Evolutionary conservation across 1,139 yeast species (phyloP).

Genomic region (Suhomyces choctaworum): DNA sequence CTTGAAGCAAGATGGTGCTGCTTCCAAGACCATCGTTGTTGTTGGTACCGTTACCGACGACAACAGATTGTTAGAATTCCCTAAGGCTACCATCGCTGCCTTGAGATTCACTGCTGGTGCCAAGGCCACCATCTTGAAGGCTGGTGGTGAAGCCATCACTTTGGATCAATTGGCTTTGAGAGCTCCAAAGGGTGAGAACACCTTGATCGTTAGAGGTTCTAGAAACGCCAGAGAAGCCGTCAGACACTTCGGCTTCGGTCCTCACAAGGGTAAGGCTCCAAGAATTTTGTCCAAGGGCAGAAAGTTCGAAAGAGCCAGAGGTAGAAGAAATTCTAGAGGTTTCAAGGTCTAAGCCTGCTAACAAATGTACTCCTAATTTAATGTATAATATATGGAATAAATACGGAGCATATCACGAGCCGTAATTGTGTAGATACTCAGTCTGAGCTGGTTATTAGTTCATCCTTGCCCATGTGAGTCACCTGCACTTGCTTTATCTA

Average conservation of each 20-base stretch:
- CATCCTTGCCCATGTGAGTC: too few species aligned
- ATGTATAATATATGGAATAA: slow-evolving; percentile 19
- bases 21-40: slow-evolving; percentile 92
- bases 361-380: slow-evolving; percentile 16
- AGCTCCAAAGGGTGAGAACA: slow-evolving; percentile 99
- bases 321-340: slow-evolving; percentile 99
- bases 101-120: slow-evolving; percentile 99
- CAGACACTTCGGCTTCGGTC: slow-evolving; percentile 99
- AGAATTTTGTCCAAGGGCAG: slow-evolving; percentile 96
- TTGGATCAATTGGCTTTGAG: slow-evolving; percentile 98
- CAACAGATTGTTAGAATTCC: slow-evolving; percentile 89
- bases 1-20: slow-evolving; percentile 79
- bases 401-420: slow-evolving; percentile 3
- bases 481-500: not conserved
- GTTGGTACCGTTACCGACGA: slow-evolving; percentile 99
- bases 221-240: slow-evolving; percentile 99
- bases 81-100: slow-evolving; percentile 98
- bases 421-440: too few species aligned
- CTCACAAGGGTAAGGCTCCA: slow-evolving; percentile 99
- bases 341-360: slow-evolving; percentile 86
- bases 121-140: slow-evolving; percentile 94
- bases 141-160: slow-evolving; percentile 99
- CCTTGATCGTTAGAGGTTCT: slow-evolving; percentile 97
- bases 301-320: slow-evolving; percentile 99
- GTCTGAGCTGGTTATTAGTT: not conserved